Base-by-base conservation (phyloP, 345 rosid genomes). In the Aquilaria sinensis region DNA sequence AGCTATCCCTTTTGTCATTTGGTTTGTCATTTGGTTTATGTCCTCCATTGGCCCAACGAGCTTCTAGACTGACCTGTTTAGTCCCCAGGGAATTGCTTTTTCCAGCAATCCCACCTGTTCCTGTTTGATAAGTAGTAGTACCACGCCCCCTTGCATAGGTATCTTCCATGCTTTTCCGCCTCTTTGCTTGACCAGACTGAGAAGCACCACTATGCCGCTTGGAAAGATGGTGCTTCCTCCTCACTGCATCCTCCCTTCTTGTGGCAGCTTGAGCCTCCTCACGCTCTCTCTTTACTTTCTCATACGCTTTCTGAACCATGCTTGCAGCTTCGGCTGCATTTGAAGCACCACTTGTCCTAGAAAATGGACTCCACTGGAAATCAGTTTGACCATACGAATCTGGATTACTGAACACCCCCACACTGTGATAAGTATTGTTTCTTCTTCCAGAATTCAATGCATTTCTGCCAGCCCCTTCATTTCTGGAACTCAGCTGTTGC, bases 241-340 rank as follows among this genome's bases (percentile, higher is more conserved):
- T 71, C 64, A 78, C 46, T 33, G 70, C 69, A 53, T 77, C 81
- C 60, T 72, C 85, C 63, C 67, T 79, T 68, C 63, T 82, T 6
- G 50, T 60, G 15, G 77, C 76, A 58, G 77, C 77, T 67, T 78
- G 79, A 9, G 86, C 87, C 51, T 85, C 85, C 71, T 82, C 81
- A 0, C 87, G 89, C 50, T 83, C 87, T 76, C 78, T 75, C 75
- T 62, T 74, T 50, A 77, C 86, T 47, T 76, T 85, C 74, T 83
- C 86, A 54, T 85, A 75, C 49, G 81, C 80, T 63, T 76, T 79
- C 61, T 80, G 89, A 67, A 83, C 92, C 66, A 81, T 74, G 57
- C 51, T 76, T 32, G 84, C 85, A 59, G 92, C 85, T 64, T 80
- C 83, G 66, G 82, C 82, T 13, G 81, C 82, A 34, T 70, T 47